Percentiles rank a stretch among this genome's conserved stretches.
phyloP scores from a whole-genome alignment of 345 rosid genomes.

The Acer yangbiense region DNA sequence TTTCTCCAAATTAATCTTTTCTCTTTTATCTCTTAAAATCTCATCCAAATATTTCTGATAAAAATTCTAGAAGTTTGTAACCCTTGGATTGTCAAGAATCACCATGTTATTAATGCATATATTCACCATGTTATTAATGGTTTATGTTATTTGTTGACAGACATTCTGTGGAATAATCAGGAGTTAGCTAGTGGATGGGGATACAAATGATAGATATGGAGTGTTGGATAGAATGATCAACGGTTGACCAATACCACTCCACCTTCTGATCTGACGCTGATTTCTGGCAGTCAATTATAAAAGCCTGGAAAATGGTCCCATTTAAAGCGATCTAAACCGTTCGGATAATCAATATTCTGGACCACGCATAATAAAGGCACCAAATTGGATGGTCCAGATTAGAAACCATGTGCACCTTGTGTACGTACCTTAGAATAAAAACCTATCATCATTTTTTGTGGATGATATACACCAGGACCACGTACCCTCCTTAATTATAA shows the following conservation, averaged over 20 bases:
- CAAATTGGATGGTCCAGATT: constrained; percentile 36
- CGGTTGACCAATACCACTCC: constrained; percentile 15
- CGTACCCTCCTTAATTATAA: not conserved
- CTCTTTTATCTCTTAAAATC: no score
- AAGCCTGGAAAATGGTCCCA: constrained; percentile 25
- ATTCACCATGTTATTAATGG: no score
- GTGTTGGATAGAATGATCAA: constrained; percentile 10
- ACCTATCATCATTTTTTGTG: constrained; percentile 27
- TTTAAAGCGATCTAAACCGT: constrained; percentile 29
- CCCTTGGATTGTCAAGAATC: no score
- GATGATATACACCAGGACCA: constrained; percentile 32
- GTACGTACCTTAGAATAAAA: not conserved
- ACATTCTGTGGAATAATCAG: constrained; percentile 22
- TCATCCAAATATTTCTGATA: no score
- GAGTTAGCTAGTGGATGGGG: not conserved
- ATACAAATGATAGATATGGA: constrained; percentile 12
- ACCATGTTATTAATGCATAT: no score
- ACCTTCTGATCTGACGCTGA: constrained; percentile 34
- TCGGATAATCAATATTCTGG: constrained; percentile 35
- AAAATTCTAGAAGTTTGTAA: no score
- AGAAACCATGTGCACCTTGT: constrained; percentile 29
- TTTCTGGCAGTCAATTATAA: constrained; percentile 23
- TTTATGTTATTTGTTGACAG: constrained; percentile 3
- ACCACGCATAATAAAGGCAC: constrained; percentile 25
- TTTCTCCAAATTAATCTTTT: no score